Evolutionary conservation across 78 protist species (phyloP).

Genomic region (Monosiga brevicollis): DNA sequence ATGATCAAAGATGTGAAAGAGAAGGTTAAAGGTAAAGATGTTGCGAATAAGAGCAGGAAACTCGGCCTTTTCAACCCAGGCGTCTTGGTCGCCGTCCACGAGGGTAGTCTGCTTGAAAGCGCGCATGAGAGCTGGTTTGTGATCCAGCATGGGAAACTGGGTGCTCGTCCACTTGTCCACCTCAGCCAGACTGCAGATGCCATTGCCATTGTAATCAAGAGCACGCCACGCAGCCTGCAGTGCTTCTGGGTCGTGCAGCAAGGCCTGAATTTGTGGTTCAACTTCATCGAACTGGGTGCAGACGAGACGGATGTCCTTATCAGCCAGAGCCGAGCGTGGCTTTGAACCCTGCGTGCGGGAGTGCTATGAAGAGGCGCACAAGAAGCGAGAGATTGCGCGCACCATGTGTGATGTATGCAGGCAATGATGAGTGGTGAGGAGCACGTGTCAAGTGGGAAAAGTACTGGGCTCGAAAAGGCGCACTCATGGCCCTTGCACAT

Average conservation of each 20-base stretch:
- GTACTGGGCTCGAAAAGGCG: too few relatives aligned
- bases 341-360: too few relatives aligned
- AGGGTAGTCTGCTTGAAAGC: background rate
- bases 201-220: background rate
- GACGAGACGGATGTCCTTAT: too few relatives aligned
- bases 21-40: background rate
- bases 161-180: background rate
- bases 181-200: background rate
- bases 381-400: too few relatives aligned
- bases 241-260: background rate
- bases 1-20: background rate
- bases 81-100: background rate
- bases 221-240: background rate
- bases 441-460: too few relatives aligned
- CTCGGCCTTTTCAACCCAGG: background rate
- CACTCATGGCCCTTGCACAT: too few relatives aligned
- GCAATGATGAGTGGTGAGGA: too few relatives aligned
- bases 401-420: too few relatives aligned
- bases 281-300: background rate
- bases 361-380: too few relatives aligned
- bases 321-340: too few relatives aligned
- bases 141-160: background rate
- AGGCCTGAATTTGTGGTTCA: background rate
- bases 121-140: background rate
- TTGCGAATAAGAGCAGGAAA: background rate